Percentiles rank a stretch among this genome's conserved stretches.
phyloP scores from a whole-genome alignment of 306 rosid genomes.

The Mimosa pudica region DNA sequence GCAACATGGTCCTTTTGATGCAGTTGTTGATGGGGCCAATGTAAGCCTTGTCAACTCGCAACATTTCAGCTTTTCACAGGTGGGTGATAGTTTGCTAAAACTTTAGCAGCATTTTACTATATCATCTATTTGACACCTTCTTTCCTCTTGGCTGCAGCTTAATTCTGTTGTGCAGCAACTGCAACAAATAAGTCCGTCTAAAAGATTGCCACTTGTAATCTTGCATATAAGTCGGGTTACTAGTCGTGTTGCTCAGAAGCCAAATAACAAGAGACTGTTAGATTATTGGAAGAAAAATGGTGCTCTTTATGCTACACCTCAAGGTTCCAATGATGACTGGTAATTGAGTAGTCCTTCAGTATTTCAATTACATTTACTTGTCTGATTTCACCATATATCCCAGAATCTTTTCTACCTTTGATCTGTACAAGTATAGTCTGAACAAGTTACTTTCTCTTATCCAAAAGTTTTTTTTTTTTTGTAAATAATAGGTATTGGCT shows the following conservation, averaged over 20 bases:
- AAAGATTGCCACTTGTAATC: slow-evolving; percentile 82
- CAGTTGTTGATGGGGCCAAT: slow-evolving; percentile 93
- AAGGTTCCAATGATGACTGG: slow-evolving; percentile 95
- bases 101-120: slow-evolving; percentile 26
- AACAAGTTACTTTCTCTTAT: slow-evolving; percentile 15
- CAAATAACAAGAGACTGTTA: slow-evolving; percentile 64
- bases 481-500: slow-evolving; percentile 78
- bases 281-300: slow-evolving; percentile 70
- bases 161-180: slow-evolving; percentile 56
- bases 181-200: slow-evolving; percentile 69
- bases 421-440: background rate
- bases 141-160: slow-evolving; percentile 65
- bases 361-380: slow-evolving; percentile 33
- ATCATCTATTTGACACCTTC: slow-evolving; percentile 36
- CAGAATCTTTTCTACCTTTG: slow-evolving; percentile 7
- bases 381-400: slow-evolving; percentile 21
- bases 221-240: slow-evolving; percentile 74
- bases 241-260: slow-evolving; percentile 72
- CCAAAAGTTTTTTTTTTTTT: background rate
- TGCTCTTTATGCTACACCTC: slow-evolving; percentile 82
- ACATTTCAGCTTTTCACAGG: slow-evolving; percentile 67
- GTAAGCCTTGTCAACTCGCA: slow-evolving; percentile 55
- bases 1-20: slow-evolving; percentile 83
- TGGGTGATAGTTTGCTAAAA: slow-evolving; percentile 36
- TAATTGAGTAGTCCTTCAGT: slow-evolving; percentile 35